Evolutionary conservation across 2,329 filamentous ascomycete species (phyloP).

Genomic region (Penicillium fuscoglaucum): DNA sequence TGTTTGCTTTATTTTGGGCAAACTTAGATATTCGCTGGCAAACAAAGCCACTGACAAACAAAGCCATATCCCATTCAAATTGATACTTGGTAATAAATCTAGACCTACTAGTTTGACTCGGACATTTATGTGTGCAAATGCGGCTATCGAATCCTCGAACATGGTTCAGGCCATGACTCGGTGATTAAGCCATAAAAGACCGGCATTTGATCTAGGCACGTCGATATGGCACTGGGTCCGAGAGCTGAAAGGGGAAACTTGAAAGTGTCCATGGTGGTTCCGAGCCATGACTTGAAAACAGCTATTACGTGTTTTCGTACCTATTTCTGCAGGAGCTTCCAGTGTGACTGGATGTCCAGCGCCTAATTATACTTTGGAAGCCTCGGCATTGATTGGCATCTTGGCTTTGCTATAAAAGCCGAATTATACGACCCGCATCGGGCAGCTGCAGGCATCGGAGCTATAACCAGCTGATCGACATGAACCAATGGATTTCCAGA

Average conservation of each 20-base stretch:
- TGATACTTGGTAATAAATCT: not conserved
- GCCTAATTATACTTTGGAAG: slow-evolving; percentile 1
- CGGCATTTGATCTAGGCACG: not conserved
- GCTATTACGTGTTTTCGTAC: not conserved
- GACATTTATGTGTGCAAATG: not conserved
- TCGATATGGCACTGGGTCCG: not conserved
- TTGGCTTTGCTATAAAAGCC: not conserved
- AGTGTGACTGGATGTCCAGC: not conserved
- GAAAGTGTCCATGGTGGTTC: not conserved
- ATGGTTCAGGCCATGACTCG: not conserved
- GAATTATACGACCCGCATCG: slow-evolving; percentile 1
- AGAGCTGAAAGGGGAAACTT: not conserved
- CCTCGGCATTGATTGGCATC: slow-evolving; percentile 43
- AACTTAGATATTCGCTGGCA: too few species aligned
- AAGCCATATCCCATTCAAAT: not conserved
- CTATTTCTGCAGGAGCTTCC: not conserved
- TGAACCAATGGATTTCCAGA: not conserved
- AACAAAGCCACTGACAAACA: too few species aligned
- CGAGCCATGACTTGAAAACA: not conserved
- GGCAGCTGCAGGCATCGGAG: slow-evolving; percentile 11
- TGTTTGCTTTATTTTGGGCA: not conserved
- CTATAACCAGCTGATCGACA: slow-evolving; percentile 21
- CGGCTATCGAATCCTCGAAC: not conserved
- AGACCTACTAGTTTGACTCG: not conserved
- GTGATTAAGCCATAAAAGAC: too few species aligned